Evolutionary conservation across 345 rosid species (phyloP).

Genomic region (Leavenworthia alabamica): DNA sequence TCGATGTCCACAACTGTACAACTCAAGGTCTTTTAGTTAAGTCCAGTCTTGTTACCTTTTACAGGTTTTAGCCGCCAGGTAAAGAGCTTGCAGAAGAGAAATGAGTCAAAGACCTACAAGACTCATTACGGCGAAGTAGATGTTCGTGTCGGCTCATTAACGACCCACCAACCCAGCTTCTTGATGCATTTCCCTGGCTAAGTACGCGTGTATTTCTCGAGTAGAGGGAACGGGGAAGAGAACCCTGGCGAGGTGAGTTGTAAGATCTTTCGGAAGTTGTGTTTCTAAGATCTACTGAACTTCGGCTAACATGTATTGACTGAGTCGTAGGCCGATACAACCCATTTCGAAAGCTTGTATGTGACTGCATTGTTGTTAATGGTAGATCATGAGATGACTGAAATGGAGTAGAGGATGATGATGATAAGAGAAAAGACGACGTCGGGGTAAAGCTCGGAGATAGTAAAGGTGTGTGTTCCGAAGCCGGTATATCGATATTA

Average conservation of each 20-base stretch:
- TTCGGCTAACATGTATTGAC: slow-evolving; percentile 33
- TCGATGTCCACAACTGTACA: slow-evolving; percentile 21
- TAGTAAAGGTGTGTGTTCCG: slow-evolving; percentile 82
- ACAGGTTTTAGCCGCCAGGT: slow-evolving; percentile 43
- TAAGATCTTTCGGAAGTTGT: no score
- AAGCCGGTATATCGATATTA: slow-evolving; percentile 59
- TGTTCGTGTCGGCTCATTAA: slow-evolving; percentile 24
- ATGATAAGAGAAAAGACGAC: slow-evolving; percentile 40
- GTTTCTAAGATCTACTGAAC: slow-evolving; percentile 55
- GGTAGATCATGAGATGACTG: slow-evolving; percentile 40
- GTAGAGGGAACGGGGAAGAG: slow-evolving; percentile 51
- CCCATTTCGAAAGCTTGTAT: slow-evolving; percentile 40
- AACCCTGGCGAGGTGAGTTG: slow-evolving; percentile 5
- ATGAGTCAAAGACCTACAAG: slow-evolving; percentile 61
- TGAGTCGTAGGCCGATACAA: slow-evolving; percentile 33
- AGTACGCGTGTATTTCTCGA: slow-evolving; percentile 49
- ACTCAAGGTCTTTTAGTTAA: slow-evolving; percentile 20
- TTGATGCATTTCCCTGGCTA: slow-evolving; percentile 71
- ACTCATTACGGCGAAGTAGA: slow-evolving; percentile 37
- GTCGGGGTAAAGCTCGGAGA: slow-evolving; percentile 47
- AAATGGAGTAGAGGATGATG: slow-evolving; percentile 46
- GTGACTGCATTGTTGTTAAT: slow-evolving; percentile 27
- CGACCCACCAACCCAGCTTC: slow-evolving; percentile 40
- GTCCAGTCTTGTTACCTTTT: neutral
- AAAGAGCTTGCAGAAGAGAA: slow-evolving; percentile 85